phyloP scores from a whole-genome alignment of 2,329 filamentous ascomycete genomes.

The Cercospora janseana region DNA sequence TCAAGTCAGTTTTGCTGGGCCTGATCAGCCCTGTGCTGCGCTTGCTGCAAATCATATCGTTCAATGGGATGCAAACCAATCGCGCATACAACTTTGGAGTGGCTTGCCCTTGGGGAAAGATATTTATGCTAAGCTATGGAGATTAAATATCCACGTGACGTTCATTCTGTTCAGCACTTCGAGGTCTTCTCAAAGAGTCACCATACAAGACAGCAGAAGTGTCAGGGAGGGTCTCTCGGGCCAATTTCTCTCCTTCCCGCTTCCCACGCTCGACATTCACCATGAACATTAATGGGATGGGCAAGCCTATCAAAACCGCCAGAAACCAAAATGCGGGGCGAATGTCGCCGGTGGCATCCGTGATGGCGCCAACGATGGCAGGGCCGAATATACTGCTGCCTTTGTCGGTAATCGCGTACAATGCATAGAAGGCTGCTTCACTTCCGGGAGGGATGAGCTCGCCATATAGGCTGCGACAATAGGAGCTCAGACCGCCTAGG shows the following conservation, averaged over 20 bases:
- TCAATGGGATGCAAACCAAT: no score
- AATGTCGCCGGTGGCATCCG: conserved; percentile 62
- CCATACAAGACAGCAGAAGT: background rate
- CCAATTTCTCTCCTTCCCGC: conserved; percentile 43
- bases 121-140: no score
- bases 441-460: conserved; percentile 92
- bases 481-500: conserved; percentile 85
- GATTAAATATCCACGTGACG: conserved; percentile 9
- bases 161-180: conserved; percentile 12
- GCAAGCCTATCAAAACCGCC: conserved; percentile 76
- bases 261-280: conserved; percentile 71
- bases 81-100: no score
- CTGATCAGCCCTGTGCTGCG: no score
- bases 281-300: conserved; percentile 78
- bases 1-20: no score
- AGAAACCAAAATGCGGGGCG: conserved; percentile 83
- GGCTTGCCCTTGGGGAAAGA: no score
- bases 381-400: conserved; percentile 92
- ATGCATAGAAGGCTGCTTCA: conserved; percentile 91
- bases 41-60: no score
- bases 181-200: background rate
- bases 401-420: conserved; percentile 98
- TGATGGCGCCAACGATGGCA: conserved; percentile 88
- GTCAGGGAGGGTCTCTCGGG: conserved; percentile 33
- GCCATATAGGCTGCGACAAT: conserved; percentile 88